These are phyloP conservation scores for Themeda triandra DNA, from an alignment of 176 grass and related monocot genomes.

Conservation along the genomic window DNA sequence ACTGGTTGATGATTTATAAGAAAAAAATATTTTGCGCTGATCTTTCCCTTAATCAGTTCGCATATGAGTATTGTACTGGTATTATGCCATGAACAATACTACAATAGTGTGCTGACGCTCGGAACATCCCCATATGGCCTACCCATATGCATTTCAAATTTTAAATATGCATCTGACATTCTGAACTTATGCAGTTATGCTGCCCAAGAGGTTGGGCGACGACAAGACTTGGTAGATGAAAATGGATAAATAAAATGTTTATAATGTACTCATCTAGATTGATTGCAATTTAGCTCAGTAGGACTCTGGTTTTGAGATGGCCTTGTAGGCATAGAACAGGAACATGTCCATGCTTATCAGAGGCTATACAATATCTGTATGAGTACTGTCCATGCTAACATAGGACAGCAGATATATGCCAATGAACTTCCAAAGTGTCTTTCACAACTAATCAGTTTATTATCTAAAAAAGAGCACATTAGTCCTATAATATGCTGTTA, in stretches of 20 bases:
- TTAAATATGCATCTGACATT: not conserved
- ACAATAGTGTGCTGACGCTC: not conserved
- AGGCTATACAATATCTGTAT: not conserved
- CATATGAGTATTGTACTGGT: not conserved
- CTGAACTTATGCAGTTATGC: not conserved
- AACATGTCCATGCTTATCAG: not conserved
- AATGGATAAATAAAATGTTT: not conserved
- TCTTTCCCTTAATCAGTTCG: not conserved
- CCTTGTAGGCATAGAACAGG: not conserved
- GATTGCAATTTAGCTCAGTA: not conserved
- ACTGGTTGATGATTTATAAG: not conserved
- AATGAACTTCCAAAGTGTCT: not conserved
- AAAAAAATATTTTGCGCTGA: not conserved
- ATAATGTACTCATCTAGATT: not conserved
- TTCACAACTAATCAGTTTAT: not conserved
- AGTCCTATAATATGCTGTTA: not conserved
- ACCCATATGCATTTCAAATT: not conserved
- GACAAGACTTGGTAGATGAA: not conserved
- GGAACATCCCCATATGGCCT: not conserved
- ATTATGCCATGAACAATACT: not conserved
- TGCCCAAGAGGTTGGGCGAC: not conserved
- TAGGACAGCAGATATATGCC: not conserved
- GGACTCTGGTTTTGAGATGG: not conserved
- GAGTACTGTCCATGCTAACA: not conserved
- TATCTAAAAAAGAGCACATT: not conserved